Conservation (phyloP, 2,329 filamentous ascomycete genomes). For the Colletotrichum destructivum region DNA sequence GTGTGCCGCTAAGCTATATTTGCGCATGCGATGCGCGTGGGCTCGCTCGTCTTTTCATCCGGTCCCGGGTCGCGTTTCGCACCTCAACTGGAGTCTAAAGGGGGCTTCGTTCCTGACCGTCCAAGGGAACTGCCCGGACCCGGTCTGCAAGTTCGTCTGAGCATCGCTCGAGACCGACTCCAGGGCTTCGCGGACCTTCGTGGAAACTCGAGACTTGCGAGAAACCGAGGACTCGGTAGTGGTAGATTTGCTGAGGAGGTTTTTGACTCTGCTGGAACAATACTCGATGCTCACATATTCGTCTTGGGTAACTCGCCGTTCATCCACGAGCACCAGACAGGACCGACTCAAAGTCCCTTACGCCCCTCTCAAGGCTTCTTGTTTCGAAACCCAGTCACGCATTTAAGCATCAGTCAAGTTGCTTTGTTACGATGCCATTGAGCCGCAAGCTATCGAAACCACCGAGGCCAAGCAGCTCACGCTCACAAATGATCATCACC, state of each 20-base stretch:
- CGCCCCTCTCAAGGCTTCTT: neutral
- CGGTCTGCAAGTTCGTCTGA: conserved; percentile 12
- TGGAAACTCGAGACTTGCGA: neutral
- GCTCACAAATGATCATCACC: no score
- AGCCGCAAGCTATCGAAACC: neutral
- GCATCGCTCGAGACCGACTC: neutral
- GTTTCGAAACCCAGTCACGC: neutral
- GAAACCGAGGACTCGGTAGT: no score
- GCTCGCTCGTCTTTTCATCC: neutral
- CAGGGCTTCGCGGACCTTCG: neutral
- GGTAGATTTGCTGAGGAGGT: no score
- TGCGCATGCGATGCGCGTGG: neutral
- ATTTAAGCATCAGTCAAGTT: neutral
- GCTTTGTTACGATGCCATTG: neutral
- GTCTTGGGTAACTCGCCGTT: no score
- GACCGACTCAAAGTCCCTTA: no score
- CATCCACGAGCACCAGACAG: no score
- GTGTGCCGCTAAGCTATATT: neutral
- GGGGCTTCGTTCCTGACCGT: neutral
- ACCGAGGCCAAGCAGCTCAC: neutral
- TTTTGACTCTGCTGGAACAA: no score
- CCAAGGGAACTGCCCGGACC: neutral
- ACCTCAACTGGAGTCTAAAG: neutral
- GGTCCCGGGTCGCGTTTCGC: neutral
- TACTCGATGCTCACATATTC: no score